Evolutionary conservation across 2,329 filamentous ascomycete genomes (phyloP).

Genomic region (Trichophyton schoenleinii): DNA sequence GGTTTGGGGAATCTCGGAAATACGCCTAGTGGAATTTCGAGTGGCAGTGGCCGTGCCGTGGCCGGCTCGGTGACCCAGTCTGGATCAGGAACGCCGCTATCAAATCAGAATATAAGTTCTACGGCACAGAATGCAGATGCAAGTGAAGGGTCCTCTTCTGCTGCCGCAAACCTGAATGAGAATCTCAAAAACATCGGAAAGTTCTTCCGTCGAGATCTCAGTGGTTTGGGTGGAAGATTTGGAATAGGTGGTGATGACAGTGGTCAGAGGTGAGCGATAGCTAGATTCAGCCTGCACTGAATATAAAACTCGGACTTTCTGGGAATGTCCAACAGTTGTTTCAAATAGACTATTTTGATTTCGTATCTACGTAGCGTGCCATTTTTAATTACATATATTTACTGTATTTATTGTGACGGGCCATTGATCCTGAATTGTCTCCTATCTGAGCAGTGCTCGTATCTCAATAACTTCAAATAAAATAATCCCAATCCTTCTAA

Average conservation of each 20-base stretch:
- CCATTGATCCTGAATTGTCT: too few species aligned
- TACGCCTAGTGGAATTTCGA: slow-evolving; percentile 20
- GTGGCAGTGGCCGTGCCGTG: slow-evolving; percentile 19
- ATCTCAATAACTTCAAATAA: neutral
- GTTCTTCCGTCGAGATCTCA: slow-evolving; percentile 83
- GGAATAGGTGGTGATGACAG: slow-evolving; percentile 41
- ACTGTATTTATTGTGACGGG: neutral
- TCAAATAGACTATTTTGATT: neutral
- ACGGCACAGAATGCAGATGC: slow-evolving; percentile 15
- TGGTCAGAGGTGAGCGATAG: slow-evolving; percentile 2
- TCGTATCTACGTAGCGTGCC: neutral
- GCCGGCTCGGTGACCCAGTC: slow-evolving; percentile 13
- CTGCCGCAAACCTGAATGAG: slow-evolving; percentile 62
- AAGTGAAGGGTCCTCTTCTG: slow-evolving; percentile 1
- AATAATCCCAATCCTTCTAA: neutral
- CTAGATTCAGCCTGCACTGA: neutral
- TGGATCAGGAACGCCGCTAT: slow-evolving; percentile 18
- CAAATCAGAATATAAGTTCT: slow-evolving; percentile 16
- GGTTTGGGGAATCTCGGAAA: slow-evolving; percentile 25
- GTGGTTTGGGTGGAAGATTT: slow-evolving; percentile 60
- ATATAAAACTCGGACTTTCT: neutral
- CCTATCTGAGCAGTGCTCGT: neutral
- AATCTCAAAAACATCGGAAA: slow-evolving; percentile 93
- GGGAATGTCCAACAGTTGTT: neutral
- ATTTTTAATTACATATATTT: neutral